These are phyloP conservation scores for Fusarium nanum DNA, from an alignment of 2,329 filamentous ascomycete species.

Conservation along the genomic window DNA sequence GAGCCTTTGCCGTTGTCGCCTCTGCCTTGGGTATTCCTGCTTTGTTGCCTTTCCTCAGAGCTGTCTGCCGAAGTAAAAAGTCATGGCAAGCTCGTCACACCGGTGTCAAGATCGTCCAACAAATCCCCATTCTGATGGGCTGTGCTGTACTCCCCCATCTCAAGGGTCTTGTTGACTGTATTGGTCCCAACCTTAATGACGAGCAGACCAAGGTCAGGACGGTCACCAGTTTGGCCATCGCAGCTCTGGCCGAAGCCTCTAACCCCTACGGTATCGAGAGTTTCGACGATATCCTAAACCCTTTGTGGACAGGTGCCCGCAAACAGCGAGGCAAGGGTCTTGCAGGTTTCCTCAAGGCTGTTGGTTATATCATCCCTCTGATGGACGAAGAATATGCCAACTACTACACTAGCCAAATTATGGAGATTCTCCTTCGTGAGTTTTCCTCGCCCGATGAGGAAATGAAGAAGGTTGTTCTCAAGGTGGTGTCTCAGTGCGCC, in stretches of 20 bases:
- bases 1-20: constrained; percentile 96
- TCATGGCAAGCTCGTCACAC: constrained; percentile 99
- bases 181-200: constrained; percentile 94
- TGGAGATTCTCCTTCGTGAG: constrained; percentile 96
- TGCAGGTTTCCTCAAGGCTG: constrained; percentile 95
- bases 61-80: constrained; percentile 97
- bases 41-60: constrained; percentile 91
- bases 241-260: constrained; percentile 92
- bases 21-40: constrained; percentile 96
- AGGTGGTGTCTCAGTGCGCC: constrained; percentile 96
- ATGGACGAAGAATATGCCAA: constrained; percentile 99
- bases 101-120: constrained; percentile 98
- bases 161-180: constrained; percentile 95
- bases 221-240: constrained; percentile 93
- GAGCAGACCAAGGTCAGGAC: constrained; percentile 98
- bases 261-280: constrained; percentile 99
- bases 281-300: constrained; percentile 97
- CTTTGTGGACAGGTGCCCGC: constrained; percentile 93
- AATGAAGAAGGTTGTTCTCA: constrained; percentile 99
- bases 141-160: constrained; percentile 95
- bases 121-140: constrained; percentile 98
- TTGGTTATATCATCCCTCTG: constrained; percentile 96
- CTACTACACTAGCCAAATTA: constrained; percentile 98
- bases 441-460: constrained; percentile 98
- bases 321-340: constrained; percentile 97